Evolutionary conservation across 495 filamentous ascomycete species (phyloP).

Genomic region (Lasiosphaeria miniovina): DNA sequence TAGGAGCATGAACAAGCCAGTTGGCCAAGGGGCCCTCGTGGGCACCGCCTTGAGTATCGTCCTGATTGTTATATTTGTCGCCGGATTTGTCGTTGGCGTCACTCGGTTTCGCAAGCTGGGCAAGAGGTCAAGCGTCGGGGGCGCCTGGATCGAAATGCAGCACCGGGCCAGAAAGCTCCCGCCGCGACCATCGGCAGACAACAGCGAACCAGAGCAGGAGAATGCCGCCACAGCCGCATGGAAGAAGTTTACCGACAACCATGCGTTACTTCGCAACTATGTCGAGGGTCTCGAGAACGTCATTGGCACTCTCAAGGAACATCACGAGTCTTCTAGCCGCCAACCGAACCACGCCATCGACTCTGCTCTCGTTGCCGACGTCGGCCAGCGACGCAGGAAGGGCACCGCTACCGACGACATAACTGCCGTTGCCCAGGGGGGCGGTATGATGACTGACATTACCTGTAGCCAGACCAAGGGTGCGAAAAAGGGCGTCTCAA

Average conservation of each 20-base stretch:
- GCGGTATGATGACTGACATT: too few relatives aligned
- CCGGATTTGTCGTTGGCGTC: slow-evolving; percentile 3
- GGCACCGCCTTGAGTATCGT: slow-evolving; percentile 14
- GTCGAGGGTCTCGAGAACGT: slow-evolving; percentile 22
- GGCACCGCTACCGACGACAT: too few relatives aligned
- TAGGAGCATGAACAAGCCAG: background rate
- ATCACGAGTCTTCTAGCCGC: too few relatives aligned
- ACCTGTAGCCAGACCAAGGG: too few relatives aligned
- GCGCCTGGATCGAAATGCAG: slow-evolving; percentile 24
- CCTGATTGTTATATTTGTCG: slow-evolving; percentile 9
- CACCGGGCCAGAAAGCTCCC: slow-evolving; percentile 14
- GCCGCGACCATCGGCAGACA: slow-evolving; percentile 7
- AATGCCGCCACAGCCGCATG: slow-evolving; percentile 11
- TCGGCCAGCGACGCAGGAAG: background rate
- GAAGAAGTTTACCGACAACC: slow-evolving; percentile 17
- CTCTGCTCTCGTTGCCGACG: background rate
- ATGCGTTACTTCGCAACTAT: slow-evolving; percentile 17
- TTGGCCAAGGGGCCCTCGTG: background rate
- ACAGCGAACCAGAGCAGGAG: background rate
- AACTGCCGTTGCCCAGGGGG: too few relatives aligned
- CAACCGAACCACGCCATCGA: background rate
- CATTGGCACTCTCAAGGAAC: slow-evolving; percentile 13
- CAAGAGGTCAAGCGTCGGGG: slow-evolving; percentile 1
- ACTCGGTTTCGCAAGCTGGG: slow-evolving; percentile 4
- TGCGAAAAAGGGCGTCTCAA: background rate